Conservation (phyloP, 1,284 basidiomycete species). For the Vanrija sp. region DNA sequence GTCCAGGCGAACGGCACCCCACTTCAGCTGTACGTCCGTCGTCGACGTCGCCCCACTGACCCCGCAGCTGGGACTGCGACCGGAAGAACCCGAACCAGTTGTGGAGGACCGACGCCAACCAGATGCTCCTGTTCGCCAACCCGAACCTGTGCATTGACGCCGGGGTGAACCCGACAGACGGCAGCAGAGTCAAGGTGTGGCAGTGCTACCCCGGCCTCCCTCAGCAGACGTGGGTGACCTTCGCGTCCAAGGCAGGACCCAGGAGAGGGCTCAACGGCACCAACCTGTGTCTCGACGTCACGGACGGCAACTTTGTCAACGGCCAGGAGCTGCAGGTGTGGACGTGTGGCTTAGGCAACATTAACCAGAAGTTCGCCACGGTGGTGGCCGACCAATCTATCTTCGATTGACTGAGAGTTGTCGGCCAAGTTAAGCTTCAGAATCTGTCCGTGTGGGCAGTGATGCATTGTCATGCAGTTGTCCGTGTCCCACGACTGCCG, state of each 20-base stretch:
- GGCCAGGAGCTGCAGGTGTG: constrained; percentile 37
- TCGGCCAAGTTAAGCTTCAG: too few species aligned
- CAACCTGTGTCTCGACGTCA: constrained; percentile 32
- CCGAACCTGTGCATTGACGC: too few species aligned
- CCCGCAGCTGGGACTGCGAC: background rate
- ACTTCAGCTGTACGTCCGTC: constrained; percentile 5
- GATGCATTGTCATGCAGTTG: too few species aligned
- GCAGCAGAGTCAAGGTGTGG: constrained; percentile 14
- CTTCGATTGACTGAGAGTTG: too few species aligned
- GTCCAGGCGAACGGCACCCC: constrained; percentile 9
- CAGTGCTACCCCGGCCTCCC: constrained; percentile 6
- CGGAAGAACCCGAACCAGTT: constrained; percentile 2
- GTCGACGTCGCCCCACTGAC: background rate
- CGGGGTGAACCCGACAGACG: background rate
- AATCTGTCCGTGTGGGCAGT: too few species aligned
- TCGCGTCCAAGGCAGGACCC: too few species aligned
- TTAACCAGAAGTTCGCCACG: constrained; percentile 22
- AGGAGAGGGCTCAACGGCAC: background rate
- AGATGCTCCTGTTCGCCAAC: too few species aligned
- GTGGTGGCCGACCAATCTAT: too few species aligned
- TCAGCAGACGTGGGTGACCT: constrained; percentile 9
- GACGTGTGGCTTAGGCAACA: constrained; percentile 31
- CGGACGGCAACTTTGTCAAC: constrained; percentile 23
- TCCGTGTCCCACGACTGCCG: too few species aligned
- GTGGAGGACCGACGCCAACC: background rate